These are phyloP conservation scores for Beauveria caledonica DNA, from an alignment of 2,329 filamentous ascomycete species.

Conservation along the genomic window DNA sequence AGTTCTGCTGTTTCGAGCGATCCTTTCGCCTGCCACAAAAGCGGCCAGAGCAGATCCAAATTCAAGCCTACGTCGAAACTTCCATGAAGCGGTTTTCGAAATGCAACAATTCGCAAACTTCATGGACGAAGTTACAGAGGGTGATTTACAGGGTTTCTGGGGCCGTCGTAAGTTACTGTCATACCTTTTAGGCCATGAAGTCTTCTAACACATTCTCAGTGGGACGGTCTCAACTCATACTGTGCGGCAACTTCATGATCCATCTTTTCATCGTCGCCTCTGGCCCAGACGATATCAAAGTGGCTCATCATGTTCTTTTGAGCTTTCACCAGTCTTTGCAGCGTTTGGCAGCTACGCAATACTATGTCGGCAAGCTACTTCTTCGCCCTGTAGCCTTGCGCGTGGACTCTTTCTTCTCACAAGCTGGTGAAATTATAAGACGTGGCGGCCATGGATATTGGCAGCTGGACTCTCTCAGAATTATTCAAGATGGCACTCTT, in stretches of 20 bases:
- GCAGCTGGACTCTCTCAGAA: constrained; percentile 10
- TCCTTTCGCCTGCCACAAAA: constrained; percentile 38
- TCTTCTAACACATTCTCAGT: neutral
- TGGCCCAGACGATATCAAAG: constrained; percentile 24
- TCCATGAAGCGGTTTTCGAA: constrained; percentile 25
- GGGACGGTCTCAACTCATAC: constrained; percentile 35
- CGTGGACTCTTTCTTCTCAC: constrained; percentile 32
- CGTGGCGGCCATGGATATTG: constrained; percentile 15
- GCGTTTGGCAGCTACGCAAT: constrained; percentile 23
- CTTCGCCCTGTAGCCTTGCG: constrained; percentile 29
- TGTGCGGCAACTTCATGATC: constrained; percentile 40
- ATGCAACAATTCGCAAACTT: constrained; percentile 31
- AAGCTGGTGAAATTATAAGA: constrained; percentile 24
- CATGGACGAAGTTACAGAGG: constrained; percentile 26
- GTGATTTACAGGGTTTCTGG: constrained; percentile 35
- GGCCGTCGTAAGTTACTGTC: constrained; percentile 30
- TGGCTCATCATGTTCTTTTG: constrained; percentile 28
- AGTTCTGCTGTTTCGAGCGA: constrained; percentile 33
- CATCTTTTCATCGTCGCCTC: constrained; percentile 38
- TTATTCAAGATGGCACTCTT: constrained; percentile 7
- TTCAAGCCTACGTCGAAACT: constrained; percentile 29
- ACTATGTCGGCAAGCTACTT: constrained; percentile 23
- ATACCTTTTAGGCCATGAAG: neutral
- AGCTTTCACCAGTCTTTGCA: constrained; percentile 30
- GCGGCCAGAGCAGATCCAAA: constrained; percentile 28